Evolutionary conservation across 2,329 filamentous ascomycete species (phyloP), one percentile per base, ranked within the genome.

Genomic region (Knufia fluminis): DNA sequence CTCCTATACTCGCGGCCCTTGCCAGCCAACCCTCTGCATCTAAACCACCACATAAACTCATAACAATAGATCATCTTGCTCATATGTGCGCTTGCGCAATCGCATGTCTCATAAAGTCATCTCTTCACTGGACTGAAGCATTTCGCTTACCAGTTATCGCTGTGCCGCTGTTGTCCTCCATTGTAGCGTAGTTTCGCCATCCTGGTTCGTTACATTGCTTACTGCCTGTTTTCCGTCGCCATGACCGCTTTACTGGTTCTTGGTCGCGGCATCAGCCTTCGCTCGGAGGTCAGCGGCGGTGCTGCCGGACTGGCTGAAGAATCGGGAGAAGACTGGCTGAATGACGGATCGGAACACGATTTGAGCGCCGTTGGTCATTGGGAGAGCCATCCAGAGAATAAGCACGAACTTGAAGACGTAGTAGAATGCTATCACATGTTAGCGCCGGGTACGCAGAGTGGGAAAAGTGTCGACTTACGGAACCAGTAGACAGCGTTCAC

Each of bases 371-470:
- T 92, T 97, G 76, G 94, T 96, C 70, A 86, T 79, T 69, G 92
- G 92, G 64, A 98, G 88, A 61, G 91, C 83, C 74, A 98, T 89
- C 92, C 92, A 98, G 68, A 98, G 83, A 63, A 97, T 79, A 69
- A 97, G 85, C 66, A 94, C 76, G 67, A 98, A 96, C 80, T 98
- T 98, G 85, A 98, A 97, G 67, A 90, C 91, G 74, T 87, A 98
- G 85, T 98, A 98, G 77, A 98, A 98, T 66, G 92, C 71, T 74
- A 50, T 54, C 49, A 45, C 20, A 43, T 22, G 55, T 66, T 52
- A 69, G 60, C 46, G 19, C 33, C 24, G 24, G 24, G 12, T 31
- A 31, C 20, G 44, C 22, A 12, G 28, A 20, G 24, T 23, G 16
- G 16, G 19, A 19, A 17, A 10, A 48, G 38, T 10, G 46, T 14